Base-by-base conservation (phyloP, 176 grass and related monocot genomes). In the Microstegium vimineum region DNA sequence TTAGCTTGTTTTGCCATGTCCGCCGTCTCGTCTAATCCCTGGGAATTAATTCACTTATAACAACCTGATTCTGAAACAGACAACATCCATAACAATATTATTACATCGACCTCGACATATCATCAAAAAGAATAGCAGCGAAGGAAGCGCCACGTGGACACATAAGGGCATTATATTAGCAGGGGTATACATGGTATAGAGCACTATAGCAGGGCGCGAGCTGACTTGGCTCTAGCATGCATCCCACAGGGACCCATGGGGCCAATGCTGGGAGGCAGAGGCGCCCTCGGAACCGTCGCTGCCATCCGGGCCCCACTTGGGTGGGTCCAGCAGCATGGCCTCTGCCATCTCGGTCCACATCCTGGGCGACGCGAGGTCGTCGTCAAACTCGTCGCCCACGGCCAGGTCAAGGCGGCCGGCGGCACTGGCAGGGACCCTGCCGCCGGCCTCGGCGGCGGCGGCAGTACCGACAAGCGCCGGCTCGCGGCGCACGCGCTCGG, bases 281-380 rank as follows among this genome's bases (percentile, higher is more conserved):
- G n/a, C n/a, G n/a, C 45, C 69, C 10, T 83, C 86, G 42, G 81
- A 81, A 5, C 17, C 16, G 37, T 86, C 87, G 15, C 75, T 73
- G 31, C 32, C 83, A 30, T 89, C 90, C 17, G 46, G 66, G 64
- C 30, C 42, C 90, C 90, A 92, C n/a, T 34, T 79, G 1, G 90
- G 90, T 12, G 90, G 90, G 42, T 83, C 84, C 57, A 92, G 79
- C 83, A 92, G 90, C 83, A 92, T 82, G 64, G 83, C 90, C 87
- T 89, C 90, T 0, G 87, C 90, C 87, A 92, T 74, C 87, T 92
- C 90, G 62, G 69, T 38, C 90, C 90, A 92, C 79, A 89, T 69
- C 75, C 79, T 76, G 27, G 90, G 90, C 36, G 87, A 92, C 35
- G 83, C 86, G 43, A 89, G 7, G 62, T 83, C 89, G 25, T 83